Base-by-base conservation (phyloP, 1,284 basidiomycete genomes). In the Apiotrichum sp. region DNA sequence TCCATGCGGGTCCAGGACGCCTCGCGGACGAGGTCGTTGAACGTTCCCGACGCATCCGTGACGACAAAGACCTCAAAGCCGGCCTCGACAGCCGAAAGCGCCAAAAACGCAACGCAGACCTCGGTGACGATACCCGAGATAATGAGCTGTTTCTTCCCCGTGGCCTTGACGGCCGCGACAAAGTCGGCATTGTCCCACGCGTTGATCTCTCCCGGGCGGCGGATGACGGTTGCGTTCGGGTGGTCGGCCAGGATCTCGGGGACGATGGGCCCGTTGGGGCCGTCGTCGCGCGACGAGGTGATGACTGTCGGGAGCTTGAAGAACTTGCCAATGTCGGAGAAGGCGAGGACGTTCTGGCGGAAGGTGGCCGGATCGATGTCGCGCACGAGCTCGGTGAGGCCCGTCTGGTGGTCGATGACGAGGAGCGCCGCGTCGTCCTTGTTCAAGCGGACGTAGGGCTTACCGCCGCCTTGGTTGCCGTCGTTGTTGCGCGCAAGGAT, bases 171-270 rank as follows among this genome's bases (percentile, higher is more conserved):
- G 31, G 57, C 57, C 2, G 22, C n/a, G 40, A 52, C 49, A 47
- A 58, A 58, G n/a, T 58, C 57, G n/a, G 45, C 45, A 36, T 54
- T 51, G 52, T 58, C 57, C 57, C 57, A 58, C 6, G 57, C 57
- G 40, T 58, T 58, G 45, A 58, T 54, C 57, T 58, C 43, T 10
- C 57, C 57, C 2, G 57, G 57, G 6, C 57, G 57, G 3, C 29
- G 13, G 40, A 58, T 55, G 52, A 31, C 22, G 1, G 52, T 46
- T 3, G 52, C 49, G 31, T 48, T 34, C 2, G 52, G 40, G 41
- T 48, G 41, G 33, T 38, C 40, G 39, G 34, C 40, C 6, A 16
- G 34, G 50, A 58, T 42, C 49, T 58, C 44, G 39, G 52, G 57
- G 7, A 58, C 38, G 10, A 58, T 11, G n/a, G 57, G 57, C 3